Conservation (phyloP, 148 eudicot species). For the Polygonum aviculare region DNA sequence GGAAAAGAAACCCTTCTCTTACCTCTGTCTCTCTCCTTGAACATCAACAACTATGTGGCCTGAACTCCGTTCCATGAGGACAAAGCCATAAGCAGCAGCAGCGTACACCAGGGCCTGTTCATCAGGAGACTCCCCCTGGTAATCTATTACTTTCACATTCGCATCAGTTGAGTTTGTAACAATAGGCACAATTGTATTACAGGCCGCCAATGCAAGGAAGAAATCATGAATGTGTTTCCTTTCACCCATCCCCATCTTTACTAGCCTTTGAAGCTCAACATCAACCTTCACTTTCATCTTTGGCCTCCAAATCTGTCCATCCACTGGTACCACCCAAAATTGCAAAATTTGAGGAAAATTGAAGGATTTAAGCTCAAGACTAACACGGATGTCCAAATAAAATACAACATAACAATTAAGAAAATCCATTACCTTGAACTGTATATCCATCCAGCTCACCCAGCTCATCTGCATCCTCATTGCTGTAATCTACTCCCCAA, state of each 20-base stretch:
- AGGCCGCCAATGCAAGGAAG: conserved; percentile 94
- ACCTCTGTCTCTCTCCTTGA: conserved; percentile 88
- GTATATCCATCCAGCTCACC: conserved; percentile 37
- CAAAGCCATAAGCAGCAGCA: conserved; percentile 93
- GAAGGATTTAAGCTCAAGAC: not conserved
- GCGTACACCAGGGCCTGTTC: conserved; percentile 99
- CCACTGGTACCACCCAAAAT: conserved; percentile 34
- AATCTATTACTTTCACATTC: conserved; percentile 54
- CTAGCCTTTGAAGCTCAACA: conserved; percentile 43
- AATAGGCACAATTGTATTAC: conserved; percentile 95
- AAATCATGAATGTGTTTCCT: conserved; percentile 51
- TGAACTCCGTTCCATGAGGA: conserved; percentile 87
- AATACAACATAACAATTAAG: not conserved
- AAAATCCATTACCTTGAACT: conserved; percentile 41
- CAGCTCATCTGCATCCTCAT: conserved; percentile 24
- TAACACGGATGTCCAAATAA: not conserved
- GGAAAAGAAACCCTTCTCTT: conserved; percentile 10
- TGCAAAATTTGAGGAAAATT: conserved; percentile 6
- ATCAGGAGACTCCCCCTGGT: conserved; percentile 99
- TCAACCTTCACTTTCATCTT: conserved; percentile 89
- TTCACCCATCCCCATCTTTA: conserved; percentile 32
- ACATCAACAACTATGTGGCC: conserved; percentile 91
- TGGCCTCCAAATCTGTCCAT: conserved; percentile 60
- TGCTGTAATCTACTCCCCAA: conserved; percentile 64
- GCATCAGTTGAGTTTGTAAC: conserved; percentile 51